Evolutionary conservation across 169 alveolate genomes (phyloP), one percentile per base, ranked within the genome.

Genomic region (Plasmodium chabaudi): DNA sequence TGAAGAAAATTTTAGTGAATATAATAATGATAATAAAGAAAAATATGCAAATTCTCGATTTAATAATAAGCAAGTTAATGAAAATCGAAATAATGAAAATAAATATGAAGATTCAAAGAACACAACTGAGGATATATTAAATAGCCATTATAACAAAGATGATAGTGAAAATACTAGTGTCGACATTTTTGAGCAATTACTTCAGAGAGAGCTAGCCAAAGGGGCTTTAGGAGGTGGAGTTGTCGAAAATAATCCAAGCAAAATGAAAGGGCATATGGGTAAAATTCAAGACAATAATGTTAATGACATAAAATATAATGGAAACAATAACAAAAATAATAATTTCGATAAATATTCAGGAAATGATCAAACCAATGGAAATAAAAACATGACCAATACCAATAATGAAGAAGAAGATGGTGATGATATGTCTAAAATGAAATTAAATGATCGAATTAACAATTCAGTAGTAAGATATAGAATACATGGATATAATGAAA

Each of bases 191-290:
- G 91, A 84, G 25, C 91, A 84, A 27, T 39, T 84, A 15, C 68
- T 84, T 1, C 91, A 84, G 51, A 67, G 91, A 23, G 91, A 84
- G 56, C 19, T 84, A n/a, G 91, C 91, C 5, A 84, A 84, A 51
- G 91, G 91, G 12, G 68, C 91, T 10, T 59, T 69, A 19, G 91
- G 91, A 1, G 91, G 91, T 10, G 91, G 91, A 0, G 91, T 84
- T 19, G 87, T 84, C 12, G 91, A 49, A 57, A 84, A 70, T 15
- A 69, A 70, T n/a, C 51, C 21, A 34, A 84, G 9, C 23, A 84
- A 84, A 23, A 0, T 82, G 42, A 82, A 82, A 46, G 57, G 53
- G 1, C 0, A 10, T 42, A 5, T 55, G 70, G 15, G 9, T 3
- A 34, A 15, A 71, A 12, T 13, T 21, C 10, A 51, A 0, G 59